Evolutionary conservation across 2,329 filamentous ascomycete species (phyloP).

Genomic region (Colletotrichum lindemuthianum): DNA sequence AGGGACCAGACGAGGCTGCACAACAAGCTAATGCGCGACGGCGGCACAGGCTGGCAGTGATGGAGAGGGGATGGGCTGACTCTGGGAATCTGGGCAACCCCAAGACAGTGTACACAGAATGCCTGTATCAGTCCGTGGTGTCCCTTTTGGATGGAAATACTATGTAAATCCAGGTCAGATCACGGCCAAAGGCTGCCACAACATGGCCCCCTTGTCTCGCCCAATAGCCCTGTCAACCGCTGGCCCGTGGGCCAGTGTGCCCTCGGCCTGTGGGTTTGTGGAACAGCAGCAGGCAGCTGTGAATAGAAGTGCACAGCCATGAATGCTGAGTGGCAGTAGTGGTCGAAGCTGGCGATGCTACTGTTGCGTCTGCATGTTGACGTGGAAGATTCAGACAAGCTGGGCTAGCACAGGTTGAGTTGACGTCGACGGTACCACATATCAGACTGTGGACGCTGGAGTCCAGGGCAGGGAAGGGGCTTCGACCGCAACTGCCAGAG

Average conservation of each 20-base stretch:
- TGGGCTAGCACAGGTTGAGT: too few species aligned
- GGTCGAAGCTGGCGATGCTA: too few species aligned
- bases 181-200: neutral
- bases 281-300: constrained; percentile 19
- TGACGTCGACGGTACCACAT: too few species aligned
- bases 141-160: too few species aligned
- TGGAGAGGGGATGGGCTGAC: neutral
- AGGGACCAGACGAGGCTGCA: constrained; percentile 24
- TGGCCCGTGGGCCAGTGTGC: constrained; percentile 15
- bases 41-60: constrained; percentile 21
- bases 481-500: too few species aligned
- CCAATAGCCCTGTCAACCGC: constrained; percentile 25
- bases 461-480: too few species aligned
- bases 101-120: too few species aligned
- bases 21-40: constrained; percentile 18
- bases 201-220: constrained; percentile 33
- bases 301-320: constrained; percentile 1
- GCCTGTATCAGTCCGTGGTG: too few species aligned
- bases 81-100: neutral
- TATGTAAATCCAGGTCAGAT: too few species aligned
- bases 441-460: too few species aligned
- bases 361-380: too few species aligned
- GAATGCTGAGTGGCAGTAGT: neutral
- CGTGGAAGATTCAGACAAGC: too few species aligned
- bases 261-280: constrained; percentile 16